Conservation (phyloP, 2,329 filamentous ascomycete genomes). For the Ascochyta lentis region DNA sequence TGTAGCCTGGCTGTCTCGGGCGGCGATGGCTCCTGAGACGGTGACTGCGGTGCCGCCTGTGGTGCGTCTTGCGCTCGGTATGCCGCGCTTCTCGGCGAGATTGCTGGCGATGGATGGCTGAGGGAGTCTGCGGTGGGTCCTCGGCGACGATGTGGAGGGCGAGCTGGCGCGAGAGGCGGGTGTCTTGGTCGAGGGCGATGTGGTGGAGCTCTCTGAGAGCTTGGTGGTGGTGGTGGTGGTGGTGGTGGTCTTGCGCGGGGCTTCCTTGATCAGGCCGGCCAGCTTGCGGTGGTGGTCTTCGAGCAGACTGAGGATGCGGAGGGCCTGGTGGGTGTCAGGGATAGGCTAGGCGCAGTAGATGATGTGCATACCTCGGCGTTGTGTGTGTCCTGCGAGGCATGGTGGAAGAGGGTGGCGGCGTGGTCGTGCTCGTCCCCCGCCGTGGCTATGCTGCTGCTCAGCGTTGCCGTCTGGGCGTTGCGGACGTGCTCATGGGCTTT, state of each 20-base stretch:
- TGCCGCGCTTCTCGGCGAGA: slow-evolving; percentile 83
- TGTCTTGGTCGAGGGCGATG: slow-evolving; percentile 21
- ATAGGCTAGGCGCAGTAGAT: too few species aligned
- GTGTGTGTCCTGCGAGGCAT: slow-evolving; percentile 75
- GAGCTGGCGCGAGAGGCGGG: slow-evolving; percentile 33
- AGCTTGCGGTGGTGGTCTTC: slow-evolving; percentile 87
- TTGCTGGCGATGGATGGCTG: slow-evolving; percentile 89
- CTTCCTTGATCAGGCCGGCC: slow-evolving; percentile 78
- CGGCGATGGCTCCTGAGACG: slow-evolving; percentile 75
- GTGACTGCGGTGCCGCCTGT: slow-evolving; percentile 76
- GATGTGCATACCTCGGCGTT: slow-evolving; percentile 59
- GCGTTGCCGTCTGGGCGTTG: slow-evolving; percentile 77
- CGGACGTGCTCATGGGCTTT: slow-evolving; percentile 88
- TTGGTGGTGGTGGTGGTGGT: neutral
- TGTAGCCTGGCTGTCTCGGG: slow-evolving; percentile 37
- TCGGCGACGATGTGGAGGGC: slow-evolving; percentile 46
- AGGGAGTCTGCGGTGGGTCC: slow-evolving; percentile 57
- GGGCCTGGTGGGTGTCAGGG: slow-evolving; percentile 61
- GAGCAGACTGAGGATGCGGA: slow-evolving; percentile 82
- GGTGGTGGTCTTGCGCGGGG: slow-evolving; percentile 47
- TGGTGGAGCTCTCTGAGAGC: slow-evolving; percentile 7
- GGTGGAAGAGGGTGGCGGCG: slow-evolving; percentile 87
- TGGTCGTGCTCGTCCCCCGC: slow-evolving; percentile 88
- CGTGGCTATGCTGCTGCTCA: slow-evolving; percentile 73
- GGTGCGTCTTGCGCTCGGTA: slow-evolving; percentile 63